Conservation (phyloP, 345 rosid genomes). For the Rhodamnia argentea region DNA sequence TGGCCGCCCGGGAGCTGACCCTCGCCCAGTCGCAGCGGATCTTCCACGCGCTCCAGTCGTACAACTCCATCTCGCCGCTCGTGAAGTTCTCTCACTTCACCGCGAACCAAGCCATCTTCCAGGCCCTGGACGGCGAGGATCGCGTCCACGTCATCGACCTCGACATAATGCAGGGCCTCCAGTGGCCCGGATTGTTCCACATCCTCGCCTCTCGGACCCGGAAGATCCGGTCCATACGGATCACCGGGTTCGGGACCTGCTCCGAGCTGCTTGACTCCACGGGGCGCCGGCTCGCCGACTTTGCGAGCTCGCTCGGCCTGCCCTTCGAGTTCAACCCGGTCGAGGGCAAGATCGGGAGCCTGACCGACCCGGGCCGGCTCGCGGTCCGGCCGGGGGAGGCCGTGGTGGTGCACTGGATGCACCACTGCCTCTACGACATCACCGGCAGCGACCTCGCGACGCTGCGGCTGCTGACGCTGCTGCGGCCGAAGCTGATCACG, state of each 20-base stretch:
- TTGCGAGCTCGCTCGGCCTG: slow-evolving; percentile 59
- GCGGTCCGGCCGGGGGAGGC: slow-evolving; percentile 54
- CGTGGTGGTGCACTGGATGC: slow-evolving; percentile 95
- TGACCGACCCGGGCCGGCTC: slow-evolving; percentile 45
- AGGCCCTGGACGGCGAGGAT: slow-evolving; percentile 75
- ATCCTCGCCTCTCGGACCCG: slow-evolving; percentile 78
- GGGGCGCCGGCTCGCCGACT: slow-evolving; percentile 76
- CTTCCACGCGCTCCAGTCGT: slow-evolving; percentile 76
- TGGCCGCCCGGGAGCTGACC: slow-evolving; percentile 25
- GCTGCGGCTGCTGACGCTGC: slow-evolving; percentile 34
- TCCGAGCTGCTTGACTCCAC: slow-evolving; percentile 73
- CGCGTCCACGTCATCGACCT: slow-evolving; percentile 84
- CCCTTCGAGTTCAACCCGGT: slow-evolving; percentile 80
- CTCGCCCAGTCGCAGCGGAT: slow-evolving; percentile 52
- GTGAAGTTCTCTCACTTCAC: slow-evolving; percentile 94
- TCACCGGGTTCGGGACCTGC: slow-evolving; percentile 86
- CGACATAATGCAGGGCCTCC: slow-evolving; percentile 97
- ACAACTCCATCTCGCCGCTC: slow-evolving; percentile 67
- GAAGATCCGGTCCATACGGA: slow-evolving; percentile 64
- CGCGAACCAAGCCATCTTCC: slow-evolving; percentile 89
- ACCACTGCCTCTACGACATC: slow-evolving; percentile 78
- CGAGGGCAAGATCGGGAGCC: slow-evolving; percentile 69
- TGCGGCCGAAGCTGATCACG: slow-evolving; percentile 69
- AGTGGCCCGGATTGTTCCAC: slow-evolving; percentile 98
- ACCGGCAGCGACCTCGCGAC: slow-evolving; percentile 65